A percentile compares a stretch with the other conserved stretches of the same genome.
These are phyloP conservation scores for Diplodia scrobiculata DNA, from an alignment of 2,329 filamentous ascomycete species.

Conservation along the genomic window DNA sequence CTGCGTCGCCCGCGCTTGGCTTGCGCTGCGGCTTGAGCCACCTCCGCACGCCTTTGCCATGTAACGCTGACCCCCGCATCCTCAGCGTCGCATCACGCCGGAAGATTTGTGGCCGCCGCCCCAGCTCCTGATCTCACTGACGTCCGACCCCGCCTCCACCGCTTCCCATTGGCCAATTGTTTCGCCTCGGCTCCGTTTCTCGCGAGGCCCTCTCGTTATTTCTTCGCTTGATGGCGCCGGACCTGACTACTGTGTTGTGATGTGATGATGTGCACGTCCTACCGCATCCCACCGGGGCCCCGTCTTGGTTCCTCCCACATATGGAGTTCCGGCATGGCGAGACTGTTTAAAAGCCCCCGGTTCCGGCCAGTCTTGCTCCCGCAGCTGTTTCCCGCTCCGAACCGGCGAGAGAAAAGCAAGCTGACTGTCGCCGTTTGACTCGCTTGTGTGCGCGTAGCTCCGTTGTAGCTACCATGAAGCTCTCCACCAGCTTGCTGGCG, in stretches of 20 bases:
- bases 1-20: background rate
- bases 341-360: background rate
- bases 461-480: constrained; percentile 19
- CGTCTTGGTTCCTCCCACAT: background rate
- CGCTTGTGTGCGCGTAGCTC: background rate
- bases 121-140: constrained; percentile 11
- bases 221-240: constrained; percentile 3
- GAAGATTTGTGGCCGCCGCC: constrained; percentile 17
- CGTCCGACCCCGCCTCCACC: background rate
- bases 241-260: constrained; percentile 9
- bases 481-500: constrained; percentile 34
- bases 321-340: background rate
- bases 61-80: constrained; percentile 21
- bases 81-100: constrained; percentile 18
- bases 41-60: constrained; percentile 19
- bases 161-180: constrained; percentile 18
- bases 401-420: background rate
- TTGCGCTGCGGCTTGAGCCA: background rate
- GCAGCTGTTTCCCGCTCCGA: background rate
- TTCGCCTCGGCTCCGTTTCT: constrained; percentile 18
- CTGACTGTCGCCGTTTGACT: background rate
- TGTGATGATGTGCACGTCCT: constrained; percentile 7
- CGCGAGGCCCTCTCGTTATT: constrained; percentile 4
- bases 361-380: background rate
- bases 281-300: constrained; percentile 16